Conservation (phyloP, 2,329 filamentous ascomycete genomes). For the Calycina herbarum region DNA sequence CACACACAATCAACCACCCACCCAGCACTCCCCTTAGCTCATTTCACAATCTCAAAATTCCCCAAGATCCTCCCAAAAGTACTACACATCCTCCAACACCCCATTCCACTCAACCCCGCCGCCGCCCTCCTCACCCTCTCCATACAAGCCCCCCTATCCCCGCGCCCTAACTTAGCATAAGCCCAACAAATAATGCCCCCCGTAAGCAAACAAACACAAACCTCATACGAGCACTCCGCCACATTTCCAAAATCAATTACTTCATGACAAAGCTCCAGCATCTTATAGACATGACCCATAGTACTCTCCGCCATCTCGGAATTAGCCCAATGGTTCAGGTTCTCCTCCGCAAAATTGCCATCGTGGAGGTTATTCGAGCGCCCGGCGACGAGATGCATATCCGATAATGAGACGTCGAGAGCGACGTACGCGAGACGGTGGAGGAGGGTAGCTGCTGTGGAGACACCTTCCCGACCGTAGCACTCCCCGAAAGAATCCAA, state of each 20-base stretch:
- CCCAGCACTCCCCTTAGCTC: no score
- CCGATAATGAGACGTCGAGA: slow-evolving; percentile 31
- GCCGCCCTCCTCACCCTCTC: slow-evolving; percentile 26
- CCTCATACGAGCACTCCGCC: slow-evolving; percentile 28
- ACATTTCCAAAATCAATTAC: slow-evolving; percentile 21
- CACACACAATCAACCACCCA: no score
- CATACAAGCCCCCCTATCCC: slow-evolving; percentile 20
- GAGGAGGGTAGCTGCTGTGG: slow-evolving; percentile 25
- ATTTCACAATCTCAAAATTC: slow-evolving; percentile 23
- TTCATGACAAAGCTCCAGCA: slow-evolving; percentile 28
- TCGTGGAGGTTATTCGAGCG: slow-evolving; percentile 30
- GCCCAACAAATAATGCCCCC: slow-evolving; percentile 36
- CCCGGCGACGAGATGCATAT: slow-evolving; percentile 35
- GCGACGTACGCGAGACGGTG: slow-evolving; percentile 31
- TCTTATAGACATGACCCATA: slow-evolving; percentile 31
- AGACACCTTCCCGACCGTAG: slow-evolving; percentile 22
- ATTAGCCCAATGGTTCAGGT: slow-evolving; percentile 35
- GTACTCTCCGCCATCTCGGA: slow-evolving; percentile 27
- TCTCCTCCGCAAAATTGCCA: slow-evolving; percentile 32
- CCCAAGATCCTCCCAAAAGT: slow-evolving; percentile 34
- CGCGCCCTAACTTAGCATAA: slow-evolving; percentile 29
- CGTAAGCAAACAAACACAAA: slow-evolving; percentile 32
- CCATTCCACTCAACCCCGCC: slow-evolving; percentile 29
- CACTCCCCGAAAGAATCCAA: slow-evolving; percentile 32
- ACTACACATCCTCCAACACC: slow-evolving; percentile 33